phyloP scores from a whole-genome alignment of 805 yeast genomes.

The Zygotorulaspora chibaensis region DNA sequence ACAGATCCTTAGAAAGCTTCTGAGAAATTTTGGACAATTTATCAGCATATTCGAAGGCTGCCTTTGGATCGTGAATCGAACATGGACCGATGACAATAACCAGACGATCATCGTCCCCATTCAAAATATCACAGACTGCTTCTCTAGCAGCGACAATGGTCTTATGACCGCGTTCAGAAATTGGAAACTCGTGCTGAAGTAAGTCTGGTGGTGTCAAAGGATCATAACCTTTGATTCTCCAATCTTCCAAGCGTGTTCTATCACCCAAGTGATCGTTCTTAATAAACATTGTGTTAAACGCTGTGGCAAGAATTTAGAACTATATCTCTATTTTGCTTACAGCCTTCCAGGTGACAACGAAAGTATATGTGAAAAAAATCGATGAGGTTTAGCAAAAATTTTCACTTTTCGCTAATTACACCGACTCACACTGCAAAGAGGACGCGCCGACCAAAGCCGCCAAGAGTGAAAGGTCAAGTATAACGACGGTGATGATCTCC shows the following conservation, averaged over 20 bases:
- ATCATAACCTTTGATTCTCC: constrained; percentile 84
- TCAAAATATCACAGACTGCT: constrained; percentile 63
- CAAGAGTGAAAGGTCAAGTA: too few relatives aligned
- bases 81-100: constrained; percentile 95
- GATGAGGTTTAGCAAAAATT: constrained; percentile 2
- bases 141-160: constrained; percentile 74
- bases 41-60: constrained; percentile 84
- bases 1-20: constrained; percentile 66
- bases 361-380: background rate
- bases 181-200: constrained; percentile 78
- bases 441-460: background rate
- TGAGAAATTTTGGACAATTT: constrained; percentile 56
- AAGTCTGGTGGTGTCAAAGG: constrained; percentile 95
- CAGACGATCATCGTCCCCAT: constrained; percentile 82
- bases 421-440: background rate
- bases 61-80: constrained; percentile 89
- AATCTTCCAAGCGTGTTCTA: constrained; percentile 68
- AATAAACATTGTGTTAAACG: constrained; percentile 57
- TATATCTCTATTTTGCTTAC: background rate
- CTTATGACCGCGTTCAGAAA: constrained; percentile 53
- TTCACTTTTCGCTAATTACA: constrained; percentile 5
- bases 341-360: background rate
- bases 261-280: constrained; percentile 83
- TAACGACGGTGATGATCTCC: too few relatives aligned
- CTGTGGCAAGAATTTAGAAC: background rate